These are phyloP conservation scores for Neurospora sp. DNA, from an alignment of 495 filamentous ascomycete genomes.

Conservation along the genomic window DNA sequence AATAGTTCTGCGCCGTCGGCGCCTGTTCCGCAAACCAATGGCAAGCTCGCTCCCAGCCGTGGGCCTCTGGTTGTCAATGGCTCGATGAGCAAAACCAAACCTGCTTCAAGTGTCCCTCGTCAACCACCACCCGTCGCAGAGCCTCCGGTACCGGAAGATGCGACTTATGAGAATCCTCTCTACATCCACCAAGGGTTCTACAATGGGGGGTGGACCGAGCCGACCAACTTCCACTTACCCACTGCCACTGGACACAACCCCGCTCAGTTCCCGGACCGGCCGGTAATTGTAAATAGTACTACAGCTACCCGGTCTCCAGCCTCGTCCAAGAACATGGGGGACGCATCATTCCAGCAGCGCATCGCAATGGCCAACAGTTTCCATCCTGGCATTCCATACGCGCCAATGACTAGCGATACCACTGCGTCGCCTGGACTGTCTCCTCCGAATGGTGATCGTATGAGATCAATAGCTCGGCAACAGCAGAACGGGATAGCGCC, in stretches of 20 bases:
- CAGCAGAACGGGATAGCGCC: constrained; percentile 34
- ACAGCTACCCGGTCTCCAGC: constrained; percentile 17
- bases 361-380: constrained; percentile 15
- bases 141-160: constrained; percentile 13
- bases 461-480: constrained; percentile 24
- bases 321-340: constrained; percentile 4
- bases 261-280: constrained; percentile 26
- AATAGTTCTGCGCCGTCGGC: constrained; percentile 29
- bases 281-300: constrained; percentile 43
- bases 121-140: constrained; percentile 18
- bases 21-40: constrained; percentile 21
- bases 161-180: constrained; percentile 29
- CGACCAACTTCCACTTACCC: constrained; percentile 8
- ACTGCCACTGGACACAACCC: constrained; percentile 15
- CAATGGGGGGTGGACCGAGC: constrained; percentile 11
- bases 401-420: constrained; percentile 6
- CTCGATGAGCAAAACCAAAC: constrained; percentile 21
- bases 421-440: constrained; percentile 14
- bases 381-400: constrained; percentile 11
- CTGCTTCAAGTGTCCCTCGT: constrained; percentile 7
- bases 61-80: constrained; percentile 38
- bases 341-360: constrained; percentile 23
- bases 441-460: constrained; percentile 12
- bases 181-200: constrained; percentile 26
- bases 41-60: constrained; percentile 21